These are phyloP conservation scores for Fusarium sp. DNA, from an alignment of 2,329 filamentous ascomycete species.

Conservation along the genomic window DNA sequence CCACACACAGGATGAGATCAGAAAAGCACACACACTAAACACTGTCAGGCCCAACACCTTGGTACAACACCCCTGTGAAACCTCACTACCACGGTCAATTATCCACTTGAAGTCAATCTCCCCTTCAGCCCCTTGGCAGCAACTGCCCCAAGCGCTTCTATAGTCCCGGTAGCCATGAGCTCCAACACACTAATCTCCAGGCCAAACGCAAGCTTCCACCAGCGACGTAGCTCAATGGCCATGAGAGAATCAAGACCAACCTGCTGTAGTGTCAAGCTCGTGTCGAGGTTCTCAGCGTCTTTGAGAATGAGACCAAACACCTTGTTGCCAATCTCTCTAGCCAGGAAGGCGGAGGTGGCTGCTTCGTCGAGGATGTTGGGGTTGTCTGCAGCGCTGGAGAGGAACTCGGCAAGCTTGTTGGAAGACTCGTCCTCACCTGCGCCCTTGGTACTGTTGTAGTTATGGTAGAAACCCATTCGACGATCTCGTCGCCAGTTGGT, in stretches of 20 bases:
- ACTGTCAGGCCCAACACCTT: not conserved
- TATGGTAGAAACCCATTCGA: slow-evolving; percentile 10
- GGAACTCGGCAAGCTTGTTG: slow-evolving; percentile 5
- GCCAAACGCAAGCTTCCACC: slow-evolving; percentile 7
- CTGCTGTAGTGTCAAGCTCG: not conserved
- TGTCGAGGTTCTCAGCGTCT: slow-evolving; percentile 1
- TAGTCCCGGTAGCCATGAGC: not conserved
- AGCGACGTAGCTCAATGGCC: slow-evolving; percentile 3
- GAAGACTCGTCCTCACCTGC: not conserved
- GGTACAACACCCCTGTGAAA: no score
- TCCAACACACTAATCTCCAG: slow-evolving; percentile 1
- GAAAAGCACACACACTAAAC: not conserved
- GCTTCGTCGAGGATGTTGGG: not conserved
- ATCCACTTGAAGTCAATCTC: not conserved
- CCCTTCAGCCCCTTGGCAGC: not conserved
- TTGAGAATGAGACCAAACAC: not conserved
- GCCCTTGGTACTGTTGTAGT: not conserved
- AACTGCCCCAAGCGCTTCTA: not conserved
- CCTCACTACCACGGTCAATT: not conserved
- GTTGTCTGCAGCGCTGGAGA: not conserved
- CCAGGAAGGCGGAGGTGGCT: not conserved
- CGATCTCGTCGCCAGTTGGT: slow-evolving; percentile 6
- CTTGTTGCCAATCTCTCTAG: slow-evolving; percentile 1
- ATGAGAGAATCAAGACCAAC: slow-evolving; percentile 7
- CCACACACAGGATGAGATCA: not conserved